phyloP scores from a whole-genome alignment of 140 eudicot species.

The Anethum foeniculum region DNA sequence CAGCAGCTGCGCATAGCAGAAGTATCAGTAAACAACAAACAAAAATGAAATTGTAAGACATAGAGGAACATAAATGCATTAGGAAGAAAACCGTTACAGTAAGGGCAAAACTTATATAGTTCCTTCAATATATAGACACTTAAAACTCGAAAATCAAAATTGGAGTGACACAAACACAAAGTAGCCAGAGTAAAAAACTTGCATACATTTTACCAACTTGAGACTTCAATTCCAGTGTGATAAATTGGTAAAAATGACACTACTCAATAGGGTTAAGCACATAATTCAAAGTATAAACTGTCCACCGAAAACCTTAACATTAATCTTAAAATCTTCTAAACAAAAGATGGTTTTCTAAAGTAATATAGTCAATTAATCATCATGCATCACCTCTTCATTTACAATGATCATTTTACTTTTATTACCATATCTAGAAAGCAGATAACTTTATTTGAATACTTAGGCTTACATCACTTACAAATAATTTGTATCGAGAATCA shows the following conservation, averaged over 20 bases:
- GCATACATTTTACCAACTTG: background rate
- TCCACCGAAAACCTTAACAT: background rate
- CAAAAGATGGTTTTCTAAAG: background rate
- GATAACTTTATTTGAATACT: too few species aligned
- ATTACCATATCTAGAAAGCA: background rate
- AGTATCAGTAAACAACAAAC: slow-evolving; percentile 5
- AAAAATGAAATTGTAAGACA: too few species aligned
- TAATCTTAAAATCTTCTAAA: background rate
- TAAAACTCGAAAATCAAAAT: too few species aligned
- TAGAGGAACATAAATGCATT: background rate
- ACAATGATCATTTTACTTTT: background rate
- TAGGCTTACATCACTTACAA: too few species aligned
- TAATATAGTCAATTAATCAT: too few species aligned
- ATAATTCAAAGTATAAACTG: too few species aligned
- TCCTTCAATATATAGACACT: too few species aligned
- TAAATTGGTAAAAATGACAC: background rate
- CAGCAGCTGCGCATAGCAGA: slow-evolving; percentile 57
- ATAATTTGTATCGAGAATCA: too few species aligned
- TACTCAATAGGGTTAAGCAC: background rate
- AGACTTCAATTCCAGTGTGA: background rate
- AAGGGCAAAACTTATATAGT: too few species aligned
- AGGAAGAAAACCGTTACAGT: too few species aligned
- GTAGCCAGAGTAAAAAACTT: background rate
- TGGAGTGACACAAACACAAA: background rate
- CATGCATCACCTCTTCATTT: background rate